Evolutionary conservation across 371 early-diverging fungal species (phyloP).

Genomic region (Capniomyces stellatus): DNA sequence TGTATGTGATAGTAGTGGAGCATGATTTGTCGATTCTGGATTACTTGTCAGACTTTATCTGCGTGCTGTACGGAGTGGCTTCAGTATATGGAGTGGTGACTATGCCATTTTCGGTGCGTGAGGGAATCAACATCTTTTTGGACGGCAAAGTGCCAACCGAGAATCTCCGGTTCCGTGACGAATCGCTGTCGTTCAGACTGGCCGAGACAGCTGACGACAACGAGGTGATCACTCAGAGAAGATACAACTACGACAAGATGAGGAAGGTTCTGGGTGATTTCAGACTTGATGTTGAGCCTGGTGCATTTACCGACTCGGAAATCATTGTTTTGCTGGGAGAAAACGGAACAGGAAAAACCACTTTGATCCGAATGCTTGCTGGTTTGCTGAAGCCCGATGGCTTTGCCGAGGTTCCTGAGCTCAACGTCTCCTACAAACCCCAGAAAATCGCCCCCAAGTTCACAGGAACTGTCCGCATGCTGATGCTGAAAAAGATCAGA

Average conservation of each 20-base stretch:
- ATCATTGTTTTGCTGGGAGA: constrained; percentile 99
- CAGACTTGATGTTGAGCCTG: constrained; percentile 60
- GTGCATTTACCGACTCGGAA: constrained; percentile 94
- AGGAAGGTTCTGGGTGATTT: constrained; percentile 72
- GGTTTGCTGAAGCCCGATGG: constrained; percentile 78
- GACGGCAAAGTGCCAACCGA: constrained; percentile 98
- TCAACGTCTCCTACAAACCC: constrained; percentile 94
- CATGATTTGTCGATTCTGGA: constrained; percentile 99
- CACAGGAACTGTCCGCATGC: constrained; percentile 86
- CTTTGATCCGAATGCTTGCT: constrained; percentile 93
- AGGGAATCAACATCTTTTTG: constrained; percentile 99
- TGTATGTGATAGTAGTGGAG: constrained; percentile 97
- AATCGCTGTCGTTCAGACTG: constrained; percentile 88
- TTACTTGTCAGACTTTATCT: constrained; percentile 97
- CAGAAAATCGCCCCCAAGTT: constrained; percentile 98
- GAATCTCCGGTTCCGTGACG: constrained; percentile 98
- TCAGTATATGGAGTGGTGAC: constrained; percentile 99
- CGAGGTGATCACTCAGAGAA: constrained; percentile 35
- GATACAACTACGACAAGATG: constrained; percentile 81
- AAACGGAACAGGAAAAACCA: constrained; percentile 99
- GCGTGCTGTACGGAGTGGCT: constrained; percentile 97
- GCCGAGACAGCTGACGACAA: constrained; percentile 73
- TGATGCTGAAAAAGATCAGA: constrained; percentile 89
- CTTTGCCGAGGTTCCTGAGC: constrained; percentile 53
- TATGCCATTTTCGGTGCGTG: constrained; percentile 93